These are phyloP conservation scores for Cercospora beticola DNA, from an alignment of 2,329 filamentous ascomycete genomes.

Conservation along the genomic window DNA sequence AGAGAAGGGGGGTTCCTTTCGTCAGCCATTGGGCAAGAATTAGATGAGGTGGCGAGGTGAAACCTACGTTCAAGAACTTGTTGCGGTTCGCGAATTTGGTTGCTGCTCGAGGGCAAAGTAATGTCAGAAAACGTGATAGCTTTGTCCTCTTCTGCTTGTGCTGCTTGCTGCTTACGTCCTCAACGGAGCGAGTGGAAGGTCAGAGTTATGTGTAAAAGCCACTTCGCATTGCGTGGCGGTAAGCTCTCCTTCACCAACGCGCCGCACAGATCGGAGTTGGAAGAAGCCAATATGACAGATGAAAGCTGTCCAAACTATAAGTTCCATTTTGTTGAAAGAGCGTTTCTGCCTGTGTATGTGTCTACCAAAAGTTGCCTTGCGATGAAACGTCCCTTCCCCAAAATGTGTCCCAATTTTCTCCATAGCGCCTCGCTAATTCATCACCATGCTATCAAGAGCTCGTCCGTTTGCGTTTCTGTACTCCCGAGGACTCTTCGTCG, in stretches of 20 bases:
- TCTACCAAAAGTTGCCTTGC: neutral
- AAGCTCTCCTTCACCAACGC: neutral
- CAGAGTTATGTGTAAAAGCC: neutral
- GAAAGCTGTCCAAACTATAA: neutral
- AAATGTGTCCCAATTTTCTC: neutral
- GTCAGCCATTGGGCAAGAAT: neutral
- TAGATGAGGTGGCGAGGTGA: neutral
- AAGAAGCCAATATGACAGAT: neutral
- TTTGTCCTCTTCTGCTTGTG: neutral
- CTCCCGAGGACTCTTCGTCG: neutral
- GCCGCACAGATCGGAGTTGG: neutral
- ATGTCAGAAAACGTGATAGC: neutral
- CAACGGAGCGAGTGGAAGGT: neutral
- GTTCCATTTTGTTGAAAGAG: neutral
- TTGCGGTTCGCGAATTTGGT: neutral
- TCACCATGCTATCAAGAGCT: neutral
- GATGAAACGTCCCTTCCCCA: neutral
- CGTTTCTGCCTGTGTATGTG: neutral
- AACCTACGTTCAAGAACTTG: neutral
- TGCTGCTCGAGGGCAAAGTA: neutral
- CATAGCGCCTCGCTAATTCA: slow-evolving; percentile 3
- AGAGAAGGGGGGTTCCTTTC: neutral
- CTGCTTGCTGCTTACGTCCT: neutral
- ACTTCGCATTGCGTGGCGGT: neutral
- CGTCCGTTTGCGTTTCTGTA: neutral